Percentiles rank a stretch among this genome's conserved stretches.
These are phyloP conservation scores for Trypanosoma brucei DNA, from an alignment of 208 protist species.

Conservation along the genomic window DNA sequence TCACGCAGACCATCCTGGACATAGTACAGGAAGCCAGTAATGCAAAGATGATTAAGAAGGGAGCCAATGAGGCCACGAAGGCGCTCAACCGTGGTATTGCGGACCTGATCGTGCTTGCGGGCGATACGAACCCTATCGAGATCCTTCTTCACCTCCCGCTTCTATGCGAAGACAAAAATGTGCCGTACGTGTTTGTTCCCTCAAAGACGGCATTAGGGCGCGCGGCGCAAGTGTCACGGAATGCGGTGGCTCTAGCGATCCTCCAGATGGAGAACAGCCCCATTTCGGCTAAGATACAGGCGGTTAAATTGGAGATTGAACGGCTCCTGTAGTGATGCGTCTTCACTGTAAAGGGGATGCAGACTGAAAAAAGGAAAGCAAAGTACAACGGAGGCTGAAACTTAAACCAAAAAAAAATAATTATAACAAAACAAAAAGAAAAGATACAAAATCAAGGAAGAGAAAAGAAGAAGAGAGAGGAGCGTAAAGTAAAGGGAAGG, in stretches of 20 bases:
- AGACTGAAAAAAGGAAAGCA: background rate
- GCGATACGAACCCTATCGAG: conserved; percentile 99
- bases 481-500: conserved; percentile 14
- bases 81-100: conserved; percentile 98
- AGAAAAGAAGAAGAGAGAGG: conserved; percentile 10
- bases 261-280: conserved; percentile 95
- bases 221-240: conserved; percentile 97
- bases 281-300: conserved; percentile 94
- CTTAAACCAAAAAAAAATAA: background rate
- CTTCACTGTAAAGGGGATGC: too few relatives aligned
- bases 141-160: conserved; percentile 99
- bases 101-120: conserved; percentile 99
- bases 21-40: conserved; percentile 97
- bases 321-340: conserved; percentile 87
- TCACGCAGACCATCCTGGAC: conserved; percentile 96
- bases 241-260: conserved; percentile 97
- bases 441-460: conserved; percentile 6
- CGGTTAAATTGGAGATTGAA: conserved; percentile 97
- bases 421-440: background rate
- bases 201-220: conserved; percentile 97
- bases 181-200: conserved; percentile 99
- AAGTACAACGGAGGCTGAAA: background rate
- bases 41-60: conserved; percentile 99
- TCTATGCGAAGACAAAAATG: conserved; percentile 99
- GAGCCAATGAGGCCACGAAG: conserved; percentile 99